Evolutionary conservation across 2,329 filamentous ascomycete species (phyloP).

Genomic region (Xylaria sp.): DNA sequence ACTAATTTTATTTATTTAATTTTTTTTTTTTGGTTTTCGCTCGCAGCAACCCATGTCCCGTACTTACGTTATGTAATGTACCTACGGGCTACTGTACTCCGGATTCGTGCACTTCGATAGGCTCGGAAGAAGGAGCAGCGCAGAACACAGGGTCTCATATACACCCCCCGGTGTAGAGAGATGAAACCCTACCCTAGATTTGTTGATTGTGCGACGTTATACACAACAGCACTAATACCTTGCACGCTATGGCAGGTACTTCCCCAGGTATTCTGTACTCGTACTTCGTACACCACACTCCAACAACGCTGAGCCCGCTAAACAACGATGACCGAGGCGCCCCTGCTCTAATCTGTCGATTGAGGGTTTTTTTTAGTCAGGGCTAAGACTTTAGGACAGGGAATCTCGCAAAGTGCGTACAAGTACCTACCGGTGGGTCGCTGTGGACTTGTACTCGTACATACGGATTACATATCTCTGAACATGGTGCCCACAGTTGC

Average conservation of each 20-base stretch:
- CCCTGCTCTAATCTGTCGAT: slow-evolving; percentile 1
- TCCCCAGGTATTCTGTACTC: background rate
- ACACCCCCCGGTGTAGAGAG: no score
- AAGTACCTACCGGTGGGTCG: slow-evolving; percentile 1
- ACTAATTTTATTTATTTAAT: no score
- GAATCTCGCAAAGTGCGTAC: background rate
- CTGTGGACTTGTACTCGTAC: background rate
- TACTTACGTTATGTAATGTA: no score
- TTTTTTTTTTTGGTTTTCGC: no score
- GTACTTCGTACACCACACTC: background rate
- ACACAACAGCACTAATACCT: background rate
- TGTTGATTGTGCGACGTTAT: slow-evolving; percentile 23
- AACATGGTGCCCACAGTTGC: background rate
- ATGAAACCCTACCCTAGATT: slow-evolving; percentile 26
- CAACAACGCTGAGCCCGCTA: slow-evolving; percentile 21
- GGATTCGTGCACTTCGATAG: slow-evolving; percentile 11
- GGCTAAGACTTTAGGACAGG: slow-evolving; percentile 7
- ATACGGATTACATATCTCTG: background rate
- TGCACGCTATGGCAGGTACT: background rate
- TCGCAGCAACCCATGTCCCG: no score
- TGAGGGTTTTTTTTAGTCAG: slow-evolving; percentile 3
- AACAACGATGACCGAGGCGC: slow-evolving; percentile 16
- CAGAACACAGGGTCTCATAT: no score
- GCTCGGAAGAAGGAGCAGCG: no score
- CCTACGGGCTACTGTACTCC: background rate